These are phyloP conservation scores for Trichoderma aggressivum DNA, from an alignment of 2,329 filamentous ascomycete species.

Conservation along the genomic window DNA sequence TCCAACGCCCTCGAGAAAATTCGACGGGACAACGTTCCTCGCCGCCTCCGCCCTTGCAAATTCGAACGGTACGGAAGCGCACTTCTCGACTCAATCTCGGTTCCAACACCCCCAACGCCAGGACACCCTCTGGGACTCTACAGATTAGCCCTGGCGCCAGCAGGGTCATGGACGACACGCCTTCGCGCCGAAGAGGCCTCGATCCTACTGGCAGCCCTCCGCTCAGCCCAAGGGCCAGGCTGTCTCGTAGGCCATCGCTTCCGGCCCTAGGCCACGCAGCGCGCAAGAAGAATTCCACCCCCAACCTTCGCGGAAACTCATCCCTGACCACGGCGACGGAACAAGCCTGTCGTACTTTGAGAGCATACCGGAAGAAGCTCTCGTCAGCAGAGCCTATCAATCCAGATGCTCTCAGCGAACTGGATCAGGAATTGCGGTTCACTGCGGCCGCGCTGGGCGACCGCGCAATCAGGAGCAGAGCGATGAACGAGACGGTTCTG, in stretches of 20 bases:
- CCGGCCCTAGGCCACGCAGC: constrained; percentile 45
- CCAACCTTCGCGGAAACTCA: constrained; percentile 50
- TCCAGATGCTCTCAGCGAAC: constrained; percentile 56
- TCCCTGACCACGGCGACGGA: constrained; percentile 62
- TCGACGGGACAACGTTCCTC: constrained; percentile 47
- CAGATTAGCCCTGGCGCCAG: constrained; percentile 41
- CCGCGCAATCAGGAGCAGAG: constrained; percentile 50
- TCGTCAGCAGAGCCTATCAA: constrained; percentile 54
- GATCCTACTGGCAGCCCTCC: constrained; percentile 47
- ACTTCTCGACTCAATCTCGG: constrained; percentile 51
- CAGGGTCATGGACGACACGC: constrained; percentile 43
- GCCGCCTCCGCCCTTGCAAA: constrained; percentile 36
- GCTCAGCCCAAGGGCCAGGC: constrained; percentile 46
- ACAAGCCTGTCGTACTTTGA: constrained; percentile 59
- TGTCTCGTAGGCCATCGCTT: constrained; percentile 52
- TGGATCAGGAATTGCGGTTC: constrained; percentile 62
- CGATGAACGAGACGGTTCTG: constrained; percentile 56
- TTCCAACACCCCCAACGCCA: constrained; percentile 31
- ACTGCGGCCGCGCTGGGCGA: constrained; percentile 60
- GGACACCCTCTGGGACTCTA: constrained; percentile 39
- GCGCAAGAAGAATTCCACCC: constrained; percentile 48
- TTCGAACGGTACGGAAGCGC: constrained; percentile 51
- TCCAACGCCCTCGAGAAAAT: constrained; percentile 50
- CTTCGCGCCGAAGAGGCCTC: constrained; percentile 46
- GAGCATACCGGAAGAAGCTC: constrained; percentile 62